Percentiles rank a stretch among this genome's conserved stretches.
Evolutionary conservation across 306 rosid genomes (phyloP).

Genomic region (Myrica gale): DNA sequence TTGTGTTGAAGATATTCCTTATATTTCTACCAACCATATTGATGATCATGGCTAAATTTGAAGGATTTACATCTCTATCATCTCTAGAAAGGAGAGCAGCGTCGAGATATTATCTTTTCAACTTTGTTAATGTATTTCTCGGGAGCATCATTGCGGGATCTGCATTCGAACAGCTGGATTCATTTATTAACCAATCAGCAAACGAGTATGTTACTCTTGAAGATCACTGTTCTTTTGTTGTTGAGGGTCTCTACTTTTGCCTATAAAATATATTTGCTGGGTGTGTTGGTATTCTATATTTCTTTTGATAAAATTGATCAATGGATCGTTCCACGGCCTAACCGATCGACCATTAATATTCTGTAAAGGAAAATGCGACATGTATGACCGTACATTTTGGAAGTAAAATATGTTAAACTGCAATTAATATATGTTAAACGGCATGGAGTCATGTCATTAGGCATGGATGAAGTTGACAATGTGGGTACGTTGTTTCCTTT

Average conservation of each 20-base stretch:
- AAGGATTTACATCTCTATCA: conserved; percentile 71
- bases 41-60: conserved; percentile 99
- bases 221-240: neutral
- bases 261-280: conserved; percentile 5
- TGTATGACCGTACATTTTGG: neutral
- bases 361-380: neutral
- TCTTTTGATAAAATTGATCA: neutral
- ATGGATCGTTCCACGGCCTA: neutral
- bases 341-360: neutral
- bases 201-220: conserved; percentile 49
- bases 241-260: conserved; percentile 3
- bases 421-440: neutral
- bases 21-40: conserved; percentile 86
- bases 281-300: conserved; percentile 2
- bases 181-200: conserved; percentile 72
- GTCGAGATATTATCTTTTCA: conserved; percentile 80
- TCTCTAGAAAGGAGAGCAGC: conserved; percentile 90
- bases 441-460: neutral
- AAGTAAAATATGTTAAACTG: too few relatives aligned
- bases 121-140: conserved; percentile 81
- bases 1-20: conserved; percentile 88
- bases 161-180: conserved; percentile 73
- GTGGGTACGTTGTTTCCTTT: neutral
- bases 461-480: neutral
- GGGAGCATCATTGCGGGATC: conserved; percentile 82